phyloP scores from a whole-genome alignment of 2,329 filamentous ascomycete species.

The Macroventuria anomochaeta region DNA sequence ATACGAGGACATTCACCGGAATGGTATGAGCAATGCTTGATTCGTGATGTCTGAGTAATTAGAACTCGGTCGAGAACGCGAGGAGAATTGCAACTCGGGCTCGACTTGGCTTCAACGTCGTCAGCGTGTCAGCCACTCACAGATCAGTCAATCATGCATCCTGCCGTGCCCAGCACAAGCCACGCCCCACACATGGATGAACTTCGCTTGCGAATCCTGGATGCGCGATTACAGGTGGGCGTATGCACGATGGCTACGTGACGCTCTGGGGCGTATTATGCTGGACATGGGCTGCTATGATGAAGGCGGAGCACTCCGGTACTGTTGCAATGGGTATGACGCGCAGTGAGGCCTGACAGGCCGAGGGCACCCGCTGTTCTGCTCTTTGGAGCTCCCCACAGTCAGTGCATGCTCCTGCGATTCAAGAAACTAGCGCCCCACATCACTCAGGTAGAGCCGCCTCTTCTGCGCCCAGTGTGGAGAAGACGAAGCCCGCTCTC shows the following conservation, averaged over 20 bases:
- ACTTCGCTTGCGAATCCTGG: slow-evolving; percentile 1
- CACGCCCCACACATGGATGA: slow-evolving; percentile 12
- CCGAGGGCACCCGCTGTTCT: background rate
- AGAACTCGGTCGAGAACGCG: slow-evolving; percentile 16
- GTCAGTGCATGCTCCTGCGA: slow-evolving; percentile 7
- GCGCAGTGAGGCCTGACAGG: background rate
- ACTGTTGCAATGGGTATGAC: background rate
- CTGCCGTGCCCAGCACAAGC: slow-evolving; percentile 10
- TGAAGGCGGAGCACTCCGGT: background rate
- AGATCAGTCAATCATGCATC: slow-evolving; percentile 1
- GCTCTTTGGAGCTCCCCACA: slow-evolving; percentile 3
- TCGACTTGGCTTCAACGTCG: background rate
- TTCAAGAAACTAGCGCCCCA: slow-evolving; percentile 11
- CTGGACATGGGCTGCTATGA: background rate
- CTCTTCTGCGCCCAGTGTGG: slow-evolving; percentile 11
- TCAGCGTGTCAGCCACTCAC: slow-evolving; percentile 1
- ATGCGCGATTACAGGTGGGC: background rate
- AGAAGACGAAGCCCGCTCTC: slow-evolving; percentile 16
- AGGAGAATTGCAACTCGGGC: slow-evolving; percentile 5
- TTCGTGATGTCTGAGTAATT: slow-evolving; percentile 47
- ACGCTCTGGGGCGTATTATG: background rate
- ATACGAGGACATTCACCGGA: slow-evolving; percentile 5
- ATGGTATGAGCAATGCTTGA: slow-evolving; percentile 15
- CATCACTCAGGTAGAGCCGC: slow-evolving; percentile 12
- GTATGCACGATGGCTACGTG: background rate